Evolutionary conservation across 495 filamentous ascomycete genomes (phyloP).

Genomic region (Neurospora discreta): DNA sequence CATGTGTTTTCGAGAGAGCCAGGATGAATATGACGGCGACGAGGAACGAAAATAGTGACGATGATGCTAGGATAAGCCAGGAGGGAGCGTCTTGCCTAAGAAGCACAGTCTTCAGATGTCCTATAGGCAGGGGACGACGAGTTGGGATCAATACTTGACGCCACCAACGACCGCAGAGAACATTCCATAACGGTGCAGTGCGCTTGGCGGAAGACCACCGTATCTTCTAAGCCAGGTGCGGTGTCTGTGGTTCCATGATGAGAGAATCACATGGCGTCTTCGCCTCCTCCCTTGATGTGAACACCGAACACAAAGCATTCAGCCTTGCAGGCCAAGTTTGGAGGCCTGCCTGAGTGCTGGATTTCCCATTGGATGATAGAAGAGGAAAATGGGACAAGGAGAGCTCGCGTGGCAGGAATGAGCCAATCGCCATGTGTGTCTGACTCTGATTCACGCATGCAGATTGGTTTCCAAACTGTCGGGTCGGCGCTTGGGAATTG

Average conservation of each 20-base stretch:
- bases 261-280: background rate
- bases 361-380: background rate
- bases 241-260: background rate
- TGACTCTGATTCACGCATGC: background rate
- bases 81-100: background rate
- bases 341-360: background rate
- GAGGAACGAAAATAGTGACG: background rate
- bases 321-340: background rate
- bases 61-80: background rate
- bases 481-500: background rate
- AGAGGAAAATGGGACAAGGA: background rate
- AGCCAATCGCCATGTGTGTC: background rate
- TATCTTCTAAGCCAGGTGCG: background rate
- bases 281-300: background rate
- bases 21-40: background rate
- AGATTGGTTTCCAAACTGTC: conserved; percentile 6
- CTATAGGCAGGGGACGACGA: background rate
- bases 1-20: background rate
- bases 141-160: background rate
- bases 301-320: background rate
- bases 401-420: background rate
- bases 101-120: background rate
- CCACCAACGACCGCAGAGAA: background rate
- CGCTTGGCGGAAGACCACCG: background rate
- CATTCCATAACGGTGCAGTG: background rate